These are phyloP conservation scores for Penicillium fuscoglaucum DNA, from an alignment of 2,329 filamentous ascomycete species.

Conservation along the genomic window DNA sequence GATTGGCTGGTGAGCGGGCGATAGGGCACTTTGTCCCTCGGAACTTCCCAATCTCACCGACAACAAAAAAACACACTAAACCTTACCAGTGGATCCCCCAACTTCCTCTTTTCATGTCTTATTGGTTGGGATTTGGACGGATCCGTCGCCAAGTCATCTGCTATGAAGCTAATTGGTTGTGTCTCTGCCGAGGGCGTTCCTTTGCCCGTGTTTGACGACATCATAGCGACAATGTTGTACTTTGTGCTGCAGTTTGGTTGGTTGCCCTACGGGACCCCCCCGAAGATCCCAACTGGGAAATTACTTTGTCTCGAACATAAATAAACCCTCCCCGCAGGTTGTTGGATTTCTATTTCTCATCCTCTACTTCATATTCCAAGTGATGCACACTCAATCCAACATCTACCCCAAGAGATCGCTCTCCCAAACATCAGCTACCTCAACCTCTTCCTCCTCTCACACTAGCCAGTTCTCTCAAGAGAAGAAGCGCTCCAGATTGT, in stretches of 20 bases:
- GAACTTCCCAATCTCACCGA: constrained; percentile 22
- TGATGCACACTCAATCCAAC: constrained; percentile 20
- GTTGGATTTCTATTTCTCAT: neutral
- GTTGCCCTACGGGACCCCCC: constrained; percentile 22
- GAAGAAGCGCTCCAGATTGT: constrained; percentile 14
- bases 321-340: constrained; percentile 12
- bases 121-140: constrained; percentile 13
- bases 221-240: constrained; percentile 3
- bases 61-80: constrained; percentile 18
- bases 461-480: constrained; percentile 19
- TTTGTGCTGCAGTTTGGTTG: constrained; percentile 18
- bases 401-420: constrained; percentile 20
- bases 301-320: constrained; percentile 14
- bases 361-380: constrained; percentile 7
- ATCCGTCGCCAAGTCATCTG: constrained; percentile 3
- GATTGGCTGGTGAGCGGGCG: constrained; percentile 16
- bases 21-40: constrained; percentile 1
- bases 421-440: constrained; percentile 24
- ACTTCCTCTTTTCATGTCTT: neutral
- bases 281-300: constrained; percentile 5
- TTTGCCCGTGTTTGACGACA: constrained; percentile 2
- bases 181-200: neutral
- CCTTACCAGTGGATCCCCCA: constrained; percentile 26
- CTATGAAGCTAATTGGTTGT: constrained; percentile 13
- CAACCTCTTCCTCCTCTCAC: constrained; percentile 19